A percentile compares a stretch with the other conserved stretches of the same genome.
These are phyloP conservation scores for Starmerella roubikii DNA, from an alignment of 805 yeast genomes.

Conservation along the genomic window DNA sequence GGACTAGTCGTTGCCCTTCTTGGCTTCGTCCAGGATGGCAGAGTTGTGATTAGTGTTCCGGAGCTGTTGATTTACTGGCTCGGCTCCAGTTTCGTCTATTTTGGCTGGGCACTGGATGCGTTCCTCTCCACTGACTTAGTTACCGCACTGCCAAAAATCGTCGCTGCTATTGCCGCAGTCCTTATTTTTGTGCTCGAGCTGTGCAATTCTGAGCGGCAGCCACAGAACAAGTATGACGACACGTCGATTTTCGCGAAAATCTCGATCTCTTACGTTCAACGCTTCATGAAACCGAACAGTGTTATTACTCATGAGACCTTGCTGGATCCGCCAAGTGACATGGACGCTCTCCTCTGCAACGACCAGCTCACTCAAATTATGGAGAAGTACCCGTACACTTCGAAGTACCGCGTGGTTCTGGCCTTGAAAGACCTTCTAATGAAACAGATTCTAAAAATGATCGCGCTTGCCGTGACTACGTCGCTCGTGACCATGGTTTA, in stretches of 20 bases:
- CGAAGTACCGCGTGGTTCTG: conserved; percentile 14
- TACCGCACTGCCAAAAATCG: background rate
- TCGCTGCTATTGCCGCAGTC: conserved; percentile 4
- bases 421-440: conserved; percentile 7
- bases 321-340: conserved; percentile 18
- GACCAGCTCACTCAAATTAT: conserved; percentile 9
- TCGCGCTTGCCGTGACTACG: conserved; percentile 6
- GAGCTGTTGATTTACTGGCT: conserved; percentile 20
- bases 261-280: conserved; percentile 14
- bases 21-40: conserved; percentile 20
- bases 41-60: conserved; percentile 17
- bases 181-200: conserved; percentile 9
- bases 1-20: conserved; percentile 10
- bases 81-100: conserved; percentile 9
- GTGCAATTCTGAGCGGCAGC: conserved; percentile 2
- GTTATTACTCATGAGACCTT: conserved; percentile 15
- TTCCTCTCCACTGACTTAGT: background rate
- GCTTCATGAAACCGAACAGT: conserved; percentile 11
- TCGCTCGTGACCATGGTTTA: conserved; percentile 11
- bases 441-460: conserved; percentile 4
- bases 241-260: conserved; percentile 17
- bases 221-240: conserved; percentile 10
- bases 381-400: background rate
- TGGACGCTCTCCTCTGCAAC: conserved; percentile 14
- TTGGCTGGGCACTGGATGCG: conserved; percentile 14